These are phyloP conservation scores for Kodamaea derodonti DNA, from an alignment of 1,139 yeast species.

Conservation along the genomic window DNA sequence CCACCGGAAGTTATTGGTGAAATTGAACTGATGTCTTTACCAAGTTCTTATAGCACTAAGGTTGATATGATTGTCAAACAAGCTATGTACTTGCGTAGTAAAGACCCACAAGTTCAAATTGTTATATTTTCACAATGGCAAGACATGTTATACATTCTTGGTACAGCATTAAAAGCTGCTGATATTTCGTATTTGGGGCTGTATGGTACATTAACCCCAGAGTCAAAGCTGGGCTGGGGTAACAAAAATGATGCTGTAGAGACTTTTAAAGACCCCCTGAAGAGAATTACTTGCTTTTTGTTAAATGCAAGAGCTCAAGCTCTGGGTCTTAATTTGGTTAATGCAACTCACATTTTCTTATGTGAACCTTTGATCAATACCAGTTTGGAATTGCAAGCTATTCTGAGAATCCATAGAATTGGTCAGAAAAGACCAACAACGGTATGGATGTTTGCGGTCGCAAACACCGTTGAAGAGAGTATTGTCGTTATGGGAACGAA, in stretches of 20 bases:
- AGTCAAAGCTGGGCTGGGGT: constrained; percentile 25
- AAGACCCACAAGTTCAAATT: constrained; percentile 68
- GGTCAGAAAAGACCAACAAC: constrained; percentile 80
- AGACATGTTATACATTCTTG: constrained; percentile 63
- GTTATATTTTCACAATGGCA: constrained; percentile 88
- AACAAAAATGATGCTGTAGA: constrained; percentile 47
- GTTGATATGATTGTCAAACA: constrained; percentile 80
- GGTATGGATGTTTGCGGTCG: constrained; percentile 88
- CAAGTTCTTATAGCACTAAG: constrained; percentile 70
- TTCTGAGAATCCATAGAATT: constrained; percentile 85
- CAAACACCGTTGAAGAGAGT: constrained; percentile 85
- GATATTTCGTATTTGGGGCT: constrained; percentile 50
- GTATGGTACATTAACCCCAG: constrained; percentile 34
- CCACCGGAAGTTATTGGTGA: constrained; percentile 37
- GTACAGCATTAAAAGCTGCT: constrained; percentile 62
- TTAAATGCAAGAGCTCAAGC: constrained; percentile 85
- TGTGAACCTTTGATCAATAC: constrained; percentile 92
- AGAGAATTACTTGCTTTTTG: constrained; percentile 72
- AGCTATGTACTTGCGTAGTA: constrained; percentile 54
- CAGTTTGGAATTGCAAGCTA: constrained; percentile 84
- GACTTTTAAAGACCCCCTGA: constrained; percentile 56
- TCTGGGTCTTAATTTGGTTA: constrained; percentile 83
- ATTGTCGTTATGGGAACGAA: constrained; percentile 59
- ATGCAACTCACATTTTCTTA: constrained; percentile 85
- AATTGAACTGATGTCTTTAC: constrained; percentile 42